Evolutionary conservation across 2,329 filamentous ascomycete genomes (phyloP), one percentile per base, ranked within the genome.

Genomic region (Fusarium mexicanum): DNA sequence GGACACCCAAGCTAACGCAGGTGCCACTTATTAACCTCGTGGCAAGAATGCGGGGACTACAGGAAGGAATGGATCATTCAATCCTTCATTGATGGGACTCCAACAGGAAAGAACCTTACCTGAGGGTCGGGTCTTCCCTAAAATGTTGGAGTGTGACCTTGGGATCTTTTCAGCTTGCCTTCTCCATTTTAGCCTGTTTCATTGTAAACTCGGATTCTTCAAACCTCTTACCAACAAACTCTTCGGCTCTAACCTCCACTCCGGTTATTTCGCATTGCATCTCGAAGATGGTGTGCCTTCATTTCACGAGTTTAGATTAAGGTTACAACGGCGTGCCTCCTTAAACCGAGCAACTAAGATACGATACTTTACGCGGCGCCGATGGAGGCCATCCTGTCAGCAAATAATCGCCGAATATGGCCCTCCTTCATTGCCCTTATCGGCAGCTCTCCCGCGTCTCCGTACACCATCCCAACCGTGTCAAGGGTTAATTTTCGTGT

Each of bases 371-470:
- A 29, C n/a, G 38, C 29, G 37, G 37, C 35, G 37, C 26, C 17
- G 26, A 61, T 57, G 41, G 46, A 54, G 22, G 35, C 33, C 40
- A 22, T 55, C 46, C 13, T 40, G n/a, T 64, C 60, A 70, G 53
- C 60, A 59, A 70, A 70, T 60, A 65, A 70, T 70, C 50, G 46
- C 31, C 31, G 53, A 70, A 31, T 38, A 41, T 48, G 37, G 13
- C 29, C 55, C 58, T 62, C 60, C 55, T 48, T 53, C 47, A 61
- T 54, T 37, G 35, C 38, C 41, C 64, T 41, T 64, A 51, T 74
- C 76, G 76, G 76, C 67, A 61, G 53, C 47, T 53, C 64, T 76
- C 76, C 76, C 76, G 76, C 63, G 55, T 70, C 71, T 72, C 76
- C 76, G 76, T 35, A 46, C 29, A 38, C 43, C 47, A 72, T 50